Evolutionary conservation across 208 protist species (phyloP).

Genomic region (Crithidia fasciculata): DNA sequence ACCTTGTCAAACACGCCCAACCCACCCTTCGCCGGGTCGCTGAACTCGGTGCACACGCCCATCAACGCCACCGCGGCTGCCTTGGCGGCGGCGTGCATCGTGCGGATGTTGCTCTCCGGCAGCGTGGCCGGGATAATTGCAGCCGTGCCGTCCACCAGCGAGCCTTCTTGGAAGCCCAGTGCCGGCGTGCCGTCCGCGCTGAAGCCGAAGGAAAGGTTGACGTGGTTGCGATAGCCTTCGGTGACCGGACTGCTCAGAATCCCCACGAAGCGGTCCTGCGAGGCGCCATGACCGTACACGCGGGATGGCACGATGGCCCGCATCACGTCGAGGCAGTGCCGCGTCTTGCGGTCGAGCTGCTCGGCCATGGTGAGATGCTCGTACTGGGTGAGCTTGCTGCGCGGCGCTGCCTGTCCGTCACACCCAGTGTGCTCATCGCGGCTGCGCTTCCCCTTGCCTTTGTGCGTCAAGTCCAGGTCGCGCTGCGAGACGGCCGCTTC

Average conservation of each 20-base stretch:
- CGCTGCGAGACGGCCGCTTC: constrained; percentile 56
- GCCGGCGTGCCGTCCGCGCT: constrained; percentile 51
- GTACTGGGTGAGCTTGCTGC: constrained; percentile 77
- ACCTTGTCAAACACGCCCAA: constrained; percentile 82
- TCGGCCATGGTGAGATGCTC: constrained; percentile 70
- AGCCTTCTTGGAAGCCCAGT: constrained; percentile 74
- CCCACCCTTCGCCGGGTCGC: constrained; percentile 33
- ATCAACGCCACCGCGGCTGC: constrained; percentile 58
- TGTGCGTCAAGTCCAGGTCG: constrained; percentile 81
- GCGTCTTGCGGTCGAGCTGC: constrained; percentile 78
- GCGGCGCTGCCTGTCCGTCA: constrained; percentile 3
- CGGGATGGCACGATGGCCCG: constrained; percentile 37
- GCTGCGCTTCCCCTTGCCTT: constrained; percentile 64
- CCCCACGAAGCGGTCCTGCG: constrained; percentile 52
- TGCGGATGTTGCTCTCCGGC: constrained; percentile 46
- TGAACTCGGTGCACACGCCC: constrained; percentile 43
- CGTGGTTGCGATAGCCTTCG: constrained; percentile 93
- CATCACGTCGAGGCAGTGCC: constrained; percentile 75
- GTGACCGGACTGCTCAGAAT: constrained; percentile 74
- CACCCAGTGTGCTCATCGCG: constrained; percentile 33
- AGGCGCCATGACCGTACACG: constrained; percentile 41
- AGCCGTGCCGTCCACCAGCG: constrained; percentile 75
- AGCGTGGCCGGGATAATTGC: constrained; percentile 65
- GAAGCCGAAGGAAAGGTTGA: constrained; percentile 88
- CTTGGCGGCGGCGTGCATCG: constrained; percentile 71